A percentile compares a stretch with the other conserved stretches of the same genome.
These are phyloP conservation scores for Naematelia aurantialba DNA, from an alignment of 768 basidiomycete species.

Conservation along the genomic window DNA sequence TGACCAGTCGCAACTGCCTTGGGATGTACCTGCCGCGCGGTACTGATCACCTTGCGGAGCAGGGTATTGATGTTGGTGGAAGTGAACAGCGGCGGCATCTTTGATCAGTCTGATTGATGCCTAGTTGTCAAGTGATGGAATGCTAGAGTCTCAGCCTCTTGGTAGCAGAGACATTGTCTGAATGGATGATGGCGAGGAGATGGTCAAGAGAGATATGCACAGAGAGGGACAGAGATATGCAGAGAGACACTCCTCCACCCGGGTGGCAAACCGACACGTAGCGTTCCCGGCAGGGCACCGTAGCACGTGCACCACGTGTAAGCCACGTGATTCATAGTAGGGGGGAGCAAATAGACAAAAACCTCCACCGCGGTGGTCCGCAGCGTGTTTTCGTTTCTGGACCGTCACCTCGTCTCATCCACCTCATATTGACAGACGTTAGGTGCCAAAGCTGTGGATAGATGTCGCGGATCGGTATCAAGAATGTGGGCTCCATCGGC, in stretches of 20 bases:
- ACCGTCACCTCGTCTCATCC: too few relatives aligned
- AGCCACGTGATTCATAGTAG: too few relatives aligned
- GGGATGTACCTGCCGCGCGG: slow-evolving; percentile 24
- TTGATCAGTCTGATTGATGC: not conserved
- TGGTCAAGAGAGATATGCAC: not conserved
- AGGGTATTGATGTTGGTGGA: slow-evolving; percentile 26
- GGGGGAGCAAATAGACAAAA: too few relatives aligned
- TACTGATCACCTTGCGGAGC: slow-evolving; percentile 20
- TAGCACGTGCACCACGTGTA: too few relatives aligned
- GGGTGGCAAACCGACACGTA: slow-evolving; percentile 8
- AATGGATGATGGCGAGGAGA: not conserved
- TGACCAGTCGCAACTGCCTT: slow-evolving; percentile 3
- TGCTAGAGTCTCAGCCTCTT: not conserved
- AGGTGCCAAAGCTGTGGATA: too few relatives aligned
- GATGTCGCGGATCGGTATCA: too few relatives aligned
- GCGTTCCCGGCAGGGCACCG: not conserved
- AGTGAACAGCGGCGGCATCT: slow-evolving; percentile 36
- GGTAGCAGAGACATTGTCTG: not conserved
- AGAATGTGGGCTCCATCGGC: too few relatives aligned
- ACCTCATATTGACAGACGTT: too few relatives aligned
- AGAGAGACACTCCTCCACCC: not conserved
- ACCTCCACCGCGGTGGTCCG: too few relatives aligned
- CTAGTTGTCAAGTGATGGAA: not conserved
- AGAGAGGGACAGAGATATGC: not conserved
- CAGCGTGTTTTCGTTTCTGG: too few relatives aligned